These are phyloP conservation scores for Rhynchosporium agropyri DNA, from an alignment of 2,329 filamentous ascomycete species.

Conservation along the genomic window DNA sequence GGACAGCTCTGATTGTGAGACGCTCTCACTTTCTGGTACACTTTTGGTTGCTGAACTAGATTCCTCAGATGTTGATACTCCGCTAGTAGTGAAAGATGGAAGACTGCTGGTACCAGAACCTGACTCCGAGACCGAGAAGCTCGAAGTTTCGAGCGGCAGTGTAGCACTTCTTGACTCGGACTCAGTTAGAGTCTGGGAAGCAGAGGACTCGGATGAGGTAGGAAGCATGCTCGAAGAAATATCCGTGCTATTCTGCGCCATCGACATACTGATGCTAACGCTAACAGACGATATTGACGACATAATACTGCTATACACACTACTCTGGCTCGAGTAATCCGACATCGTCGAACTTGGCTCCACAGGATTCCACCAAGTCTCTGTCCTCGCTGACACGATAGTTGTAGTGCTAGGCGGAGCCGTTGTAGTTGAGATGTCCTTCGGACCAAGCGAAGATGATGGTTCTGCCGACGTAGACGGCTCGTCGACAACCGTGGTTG, in stretches of 20 bases:
- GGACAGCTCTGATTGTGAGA: not conserved
- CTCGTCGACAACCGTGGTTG: not conserved
- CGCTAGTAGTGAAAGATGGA: not conserved
- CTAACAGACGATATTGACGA: not conserved
- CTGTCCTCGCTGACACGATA: not conserved
- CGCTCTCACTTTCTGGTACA: not conserved
- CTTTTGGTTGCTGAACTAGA: not conserved
- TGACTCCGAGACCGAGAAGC: not conserved
- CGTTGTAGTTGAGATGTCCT: not conserved
- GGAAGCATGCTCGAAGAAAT: not conserved
- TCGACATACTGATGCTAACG: not conserved
- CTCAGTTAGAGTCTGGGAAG: not conserved
- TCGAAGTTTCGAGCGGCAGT: not conserved
- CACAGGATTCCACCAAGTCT: not conserved
- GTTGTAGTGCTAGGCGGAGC: not conserved
- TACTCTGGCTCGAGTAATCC: constrained; percentile 4
- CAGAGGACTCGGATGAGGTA: not conserved
- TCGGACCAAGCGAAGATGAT: not conserved
- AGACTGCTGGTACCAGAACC: not conserved
- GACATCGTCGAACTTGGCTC: not conserved
- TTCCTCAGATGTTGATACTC: not conserved
- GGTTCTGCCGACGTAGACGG: not conserved
- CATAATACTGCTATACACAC: constrained; percentile 8
- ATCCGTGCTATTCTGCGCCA: not conserved
- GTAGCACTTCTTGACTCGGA: not conserved